Evolutionary conservation across 2,329 filamentous ascomycete species (phyloP).

Genomic region (Beauveria sp.): DNA sequence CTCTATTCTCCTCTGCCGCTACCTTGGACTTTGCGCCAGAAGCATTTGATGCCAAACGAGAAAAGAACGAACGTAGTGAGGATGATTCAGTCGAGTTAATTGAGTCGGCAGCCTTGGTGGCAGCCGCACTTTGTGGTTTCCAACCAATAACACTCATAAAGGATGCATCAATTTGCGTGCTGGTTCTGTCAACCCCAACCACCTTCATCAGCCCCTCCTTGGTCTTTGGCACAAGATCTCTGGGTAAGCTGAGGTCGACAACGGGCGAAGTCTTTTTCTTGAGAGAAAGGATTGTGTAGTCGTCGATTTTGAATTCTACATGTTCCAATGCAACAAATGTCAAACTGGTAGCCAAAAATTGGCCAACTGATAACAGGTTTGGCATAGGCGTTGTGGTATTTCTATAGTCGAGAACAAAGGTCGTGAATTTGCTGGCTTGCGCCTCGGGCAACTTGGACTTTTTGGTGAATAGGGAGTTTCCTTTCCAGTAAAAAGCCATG

Average conservation of each 20-base stretch:
- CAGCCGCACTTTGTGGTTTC: conserved; percentile 50
- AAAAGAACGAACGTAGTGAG: conserved; percentile 73
- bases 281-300: conserved; percentile 71
- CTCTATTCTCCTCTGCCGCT: conserved; percentile 53
- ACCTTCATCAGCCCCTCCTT: conserved; percentile 87
- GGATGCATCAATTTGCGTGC: conserved; percentile 82
- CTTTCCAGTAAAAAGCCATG: conserved; percentile 98
- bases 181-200: conserved; percentile 69
- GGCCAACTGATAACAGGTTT: conserved; percentile 74
- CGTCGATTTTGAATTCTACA: conserved; percentile 86
- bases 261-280: conserved; percentile 81
- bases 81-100: conserved; percentile 44
- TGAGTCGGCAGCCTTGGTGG: conserved; percentile 37
- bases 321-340: conserved; percentile 87
- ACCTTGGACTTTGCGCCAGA: conserved; percentile 48
- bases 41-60: conserved; percentile 56
- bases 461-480: conserved; percentile 95
- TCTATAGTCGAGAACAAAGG: conserved; percentile 91
- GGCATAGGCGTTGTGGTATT: conserved; percentile 83
- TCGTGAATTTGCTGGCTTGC: conserved; percentile 63
- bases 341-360: conserved; percentile 89
- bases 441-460: conserved; percentile 66
- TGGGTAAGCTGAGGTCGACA: conserved; percentile 62
- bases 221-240: conserved; percentile 73
- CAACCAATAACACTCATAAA: conserved; percentile 86